A percentile compares a stretch with the other conserved stretches of the same genome.
Evolutionary conservation across 805 yeast genomes (phyloP).

Genomic region (Saccharomyces mikatae): DNA sequence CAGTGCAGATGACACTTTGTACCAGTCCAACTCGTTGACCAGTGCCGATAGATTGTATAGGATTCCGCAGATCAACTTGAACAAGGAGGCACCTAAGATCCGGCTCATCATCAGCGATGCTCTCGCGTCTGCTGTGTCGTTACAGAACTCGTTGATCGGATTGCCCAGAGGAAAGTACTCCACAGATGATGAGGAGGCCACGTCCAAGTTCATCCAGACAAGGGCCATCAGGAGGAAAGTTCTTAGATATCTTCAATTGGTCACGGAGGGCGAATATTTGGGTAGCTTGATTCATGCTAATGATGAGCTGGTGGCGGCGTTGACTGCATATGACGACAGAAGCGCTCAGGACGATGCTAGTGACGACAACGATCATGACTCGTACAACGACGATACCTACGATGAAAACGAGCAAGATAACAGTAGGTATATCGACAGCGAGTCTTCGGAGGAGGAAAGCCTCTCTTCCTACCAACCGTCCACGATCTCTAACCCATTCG

Average conservation of each 20-base stretch:
- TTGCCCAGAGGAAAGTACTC: constrained; percentile 44
- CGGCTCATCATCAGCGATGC: constrained; percentile 63
- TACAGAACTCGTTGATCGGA: constrained; percentile 50
- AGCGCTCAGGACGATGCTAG: constrained; percentile 39
- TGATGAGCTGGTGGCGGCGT: constrained; percentile 73
- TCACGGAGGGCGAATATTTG: constrained; percentile 75
- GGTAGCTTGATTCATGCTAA: constrained; percentile 87
- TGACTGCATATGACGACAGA: constrained; percentile 59
- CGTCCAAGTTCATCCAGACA: constrained; percentile 65
- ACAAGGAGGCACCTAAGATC: constrained; percentile 67
- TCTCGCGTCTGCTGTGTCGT: constrained; percentile 61
- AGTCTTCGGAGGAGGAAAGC: constrained; percentile 1
- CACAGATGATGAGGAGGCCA: constrained; percentile 52
- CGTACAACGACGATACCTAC: constrained; percentile 31
- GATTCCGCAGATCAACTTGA: constrained; percentile 62
- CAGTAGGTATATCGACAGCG: constrained; percentile 13
- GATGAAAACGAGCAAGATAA: constrained; percentile 15
- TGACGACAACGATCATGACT: constrained; percentile 36
- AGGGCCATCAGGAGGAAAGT: constrained; percentile 69
- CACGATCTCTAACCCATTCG: constrained; percentile 42
- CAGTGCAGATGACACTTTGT: constrained; percentile 39
- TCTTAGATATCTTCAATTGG: constrained; percentile 72
- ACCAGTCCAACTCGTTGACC: constrained; percentile 19
- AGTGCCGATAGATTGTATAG: constrained; percentile 32
- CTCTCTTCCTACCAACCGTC: constrained; percentile 9